Evolutionary conservation across 192 early-diverging fungal species (phyloP).

Genomic region (Kappamyces sp.): DNA sequence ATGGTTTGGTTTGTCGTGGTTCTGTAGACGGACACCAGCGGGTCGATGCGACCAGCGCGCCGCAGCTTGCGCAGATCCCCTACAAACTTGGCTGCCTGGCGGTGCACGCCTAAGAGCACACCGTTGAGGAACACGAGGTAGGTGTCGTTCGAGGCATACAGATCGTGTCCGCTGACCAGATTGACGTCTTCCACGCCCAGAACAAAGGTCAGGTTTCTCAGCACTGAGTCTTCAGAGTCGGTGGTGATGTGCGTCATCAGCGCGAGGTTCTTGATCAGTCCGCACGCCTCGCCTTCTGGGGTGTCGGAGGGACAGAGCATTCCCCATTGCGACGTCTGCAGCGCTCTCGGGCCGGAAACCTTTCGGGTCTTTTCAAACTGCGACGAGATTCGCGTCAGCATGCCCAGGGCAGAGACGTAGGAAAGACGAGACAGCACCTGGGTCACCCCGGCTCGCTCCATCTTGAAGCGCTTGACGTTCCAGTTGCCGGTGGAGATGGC

Average conservation of each 20-base stretch:
- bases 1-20: constrained; percentile 77
- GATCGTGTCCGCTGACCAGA: constrained; percentile 76
- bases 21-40: constrained; percentile 85
- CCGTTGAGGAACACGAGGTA: constrained; percentile 94
- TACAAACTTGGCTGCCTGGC: constrained; percentile 78
- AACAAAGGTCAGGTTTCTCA: constrained; percentile 70
- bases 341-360: constrained; percentile 81
- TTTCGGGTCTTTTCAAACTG: constrained; percentile 99
- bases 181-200: constrained; percentile 92
- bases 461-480: constrained; percentile 98
- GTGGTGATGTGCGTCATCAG: constrained; percentile 99
- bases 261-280: constrained; percentile 94
- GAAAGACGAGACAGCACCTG: constrained; percentile 89
- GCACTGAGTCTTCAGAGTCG: constrained; percentile 78
- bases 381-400: constrained; percentile 93
- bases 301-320: constrained; percentile 97
- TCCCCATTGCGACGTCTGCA: constrained; percentile 88
- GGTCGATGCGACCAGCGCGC: constrained; percentile 78
- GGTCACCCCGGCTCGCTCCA: constrained; percentile 96
- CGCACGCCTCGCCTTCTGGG: constrained; percentile 97
- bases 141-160: constrained; percentile 64
- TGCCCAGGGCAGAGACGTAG: constrained; percentile 92
- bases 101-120: constrained; percentile 82
- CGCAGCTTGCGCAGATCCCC: constrained; percentile 77
- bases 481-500: constrained; percentile 98